These are phyloP conservation scores for Pichia nanzhaoensis DNA, from an alignment of 805 yeast genomes.

Conservation along the genomic window DNA sequence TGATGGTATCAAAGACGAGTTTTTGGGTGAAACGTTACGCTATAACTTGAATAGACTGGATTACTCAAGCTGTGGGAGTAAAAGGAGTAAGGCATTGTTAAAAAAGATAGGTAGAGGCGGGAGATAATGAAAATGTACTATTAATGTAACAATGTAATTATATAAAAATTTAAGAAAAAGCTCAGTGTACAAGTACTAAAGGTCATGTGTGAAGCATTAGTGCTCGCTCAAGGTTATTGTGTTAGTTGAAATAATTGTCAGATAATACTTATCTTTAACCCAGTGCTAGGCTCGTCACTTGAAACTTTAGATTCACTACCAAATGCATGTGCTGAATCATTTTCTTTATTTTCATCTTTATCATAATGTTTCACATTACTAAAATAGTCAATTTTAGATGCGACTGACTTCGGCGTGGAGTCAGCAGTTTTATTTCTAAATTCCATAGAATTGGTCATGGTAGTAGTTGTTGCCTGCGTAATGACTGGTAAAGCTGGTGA, in stretches of 20 bases:
- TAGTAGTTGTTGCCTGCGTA: slow-evolving; percentile 32
- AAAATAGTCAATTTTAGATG: slow-evolving; percentile 1
- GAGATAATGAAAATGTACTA: neutral
- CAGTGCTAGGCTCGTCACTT: slow-evolving; percentile 8
- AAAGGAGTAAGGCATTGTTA: slow-evolving; percentile 5
- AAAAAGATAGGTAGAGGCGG: slow-evolving; percentile 12
- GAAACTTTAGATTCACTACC: neutral
- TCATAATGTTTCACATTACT: neutral
- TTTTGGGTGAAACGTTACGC: slow-evolving; percentile 57
- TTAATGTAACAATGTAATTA: neutral
- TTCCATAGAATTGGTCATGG: slow-evolving; percentile 11
- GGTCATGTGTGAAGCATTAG: neutral
- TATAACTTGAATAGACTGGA: slow-evolving; percentile 41
- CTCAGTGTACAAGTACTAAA: neutral
- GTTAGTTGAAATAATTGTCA: neutral
- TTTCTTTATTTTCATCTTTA: slow-evolving; percentile 3
- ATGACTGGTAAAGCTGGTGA: slow-evolving; percentile 32
- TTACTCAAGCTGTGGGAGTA: slow-evolving; percentile 30
- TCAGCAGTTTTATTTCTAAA: neutral
- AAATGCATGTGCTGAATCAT: neutral
- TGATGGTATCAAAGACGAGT: slow-evolving; percentile 67
- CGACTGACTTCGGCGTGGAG: neutral
- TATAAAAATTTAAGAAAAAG: neutral
- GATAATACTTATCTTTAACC: slow-evolving; percentile 12
- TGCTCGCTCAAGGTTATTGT: neutral